Evolutionary conservation across 345 rosid genomes (phyloP).

Genomic region (Odontarrhena argentea): DNA sequence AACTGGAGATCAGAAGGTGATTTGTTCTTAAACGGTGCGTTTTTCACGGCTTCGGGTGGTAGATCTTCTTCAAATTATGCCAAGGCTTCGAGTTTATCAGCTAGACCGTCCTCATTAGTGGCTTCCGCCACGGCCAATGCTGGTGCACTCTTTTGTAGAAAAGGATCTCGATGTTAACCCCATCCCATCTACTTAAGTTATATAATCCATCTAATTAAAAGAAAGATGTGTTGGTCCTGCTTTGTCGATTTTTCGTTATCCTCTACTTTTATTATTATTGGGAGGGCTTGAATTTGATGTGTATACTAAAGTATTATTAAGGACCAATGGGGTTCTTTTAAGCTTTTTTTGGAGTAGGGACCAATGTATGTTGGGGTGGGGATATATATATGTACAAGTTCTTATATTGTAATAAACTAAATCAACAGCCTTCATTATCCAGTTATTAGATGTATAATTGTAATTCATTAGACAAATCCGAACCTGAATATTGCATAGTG

Average conservation of each 20-base stretch:
- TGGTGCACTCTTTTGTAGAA: slow-evolving; percentile 55
- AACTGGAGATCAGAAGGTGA: slow-evolving; percentile 69
- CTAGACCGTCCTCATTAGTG: slow-evolving; percentile 57
- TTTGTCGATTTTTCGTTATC: slow-evolving; percentile 30
- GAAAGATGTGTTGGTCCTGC: slow-evolving; percentile 23
- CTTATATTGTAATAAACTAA: slow-evolving; percentile 10
- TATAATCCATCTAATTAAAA: slow-evolving; percentile 24
- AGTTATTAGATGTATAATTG: not conserved
- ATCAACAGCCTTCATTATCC: slow-evolving; percentile 28
- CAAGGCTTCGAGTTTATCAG: slow-evolving; percentile 62
- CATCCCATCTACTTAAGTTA: slow-evolving; percentile 8
- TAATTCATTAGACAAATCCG: not conserved
- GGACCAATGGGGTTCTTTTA: slow-evolving; percentile 32
- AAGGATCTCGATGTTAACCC: slow-evolving; percentile 65
- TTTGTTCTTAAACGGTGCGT: slow-evolving; percentile 61
- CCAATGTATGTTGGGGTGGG: slow-evolving; percentile 38
- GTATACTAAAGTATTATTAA: slow-evolving; percentile 36
- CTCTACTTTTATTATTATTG: slow-evolving; percentile 32
- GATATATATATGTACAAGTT: slow-evolving; percentile 25
- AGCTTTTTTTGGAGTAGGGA: slow-evolving; percentile 36
- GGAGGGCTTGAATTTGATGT: slow-evolving; percentile 42
- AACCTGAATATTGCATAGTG: not conserved
- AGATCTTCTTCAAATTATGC: slow-evolving; percentile 59
- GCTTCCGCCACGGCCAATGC: slow-evolving; percentile 55
- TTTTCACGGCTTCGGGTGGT: slow-evolving; percentile 55